Conservation (phyloP, 495 filamentous ascomycete species). For the Aspergillus saccharolyticus region DNA sequence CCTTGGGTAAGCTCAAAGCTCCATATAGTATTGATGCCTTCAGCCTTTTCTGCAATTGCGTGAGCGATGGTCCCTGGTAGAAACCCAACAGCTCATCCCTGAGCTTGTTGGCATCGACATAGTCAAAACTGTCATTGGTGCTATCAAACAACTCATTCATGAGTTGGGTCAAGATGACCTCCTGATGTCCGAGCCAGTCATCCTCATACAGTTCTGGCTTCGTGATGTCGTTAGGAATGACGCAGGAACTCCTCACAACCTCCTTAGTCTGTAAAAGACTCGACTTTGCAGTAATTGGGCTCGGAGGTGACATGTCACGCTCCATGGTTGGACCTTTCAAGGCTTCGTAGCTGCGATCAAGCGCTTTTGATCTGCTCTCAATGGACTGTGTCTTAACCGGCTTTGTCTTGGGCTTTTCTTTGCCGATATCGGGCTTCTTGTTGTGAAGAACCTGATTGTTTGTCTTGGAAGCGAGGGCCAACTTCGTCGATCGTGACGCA, state of each 20-base stretch:
- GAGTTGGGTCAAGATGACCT: conserved; percentile 56
- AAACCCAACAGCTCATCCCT: conserved; percentile 43
- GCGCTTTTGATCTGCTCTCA: background rate
- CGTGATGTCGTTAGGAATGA: conserved; percentile 50
- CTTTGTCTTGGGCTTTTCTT: conserved; percentile 3
- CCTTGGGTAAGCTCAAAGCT: conserved; percentile 52
- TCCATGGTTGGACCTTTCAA: background rate
- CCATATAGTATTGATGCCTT: conserved; percentile 62
- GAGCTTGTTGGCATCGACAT: conserved; percentile 28
- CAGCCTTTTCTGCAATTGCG: conserved; percentile 52
- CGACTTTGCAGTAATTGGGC: conserved; percentile 13
- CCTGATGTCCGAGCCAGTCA: conserved; percentile 59
- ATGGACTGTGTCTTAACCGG: conserved; percentile 3
- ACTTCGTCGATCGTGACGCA: background rate
- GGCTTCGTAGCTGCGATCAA: background rate
- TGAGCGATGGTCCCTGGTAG: conserved; percentile 52
- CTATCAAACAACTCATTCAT: conserved; percentile 52
- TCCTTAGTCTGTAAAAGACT: conserved; percentile 10
- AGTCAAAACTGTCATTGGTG: conserved; percentile 13
- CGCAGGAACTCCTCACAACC: conserved; percentile 37
- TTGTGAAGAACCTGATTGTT: conserved; percentile 3
- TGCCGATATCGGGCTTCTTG: conserved; percentile 9
- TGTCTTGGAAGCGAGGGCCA: conserved; percentile 5
- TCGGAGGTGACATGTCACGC: conserved; percentile 16
- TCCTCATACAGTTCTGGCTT: conserved; percentile 60